Evolutionary conservation across 192 early-diverging fungal genomes (phyloP).

Genomic region (Coemansia sp.): DNA sequence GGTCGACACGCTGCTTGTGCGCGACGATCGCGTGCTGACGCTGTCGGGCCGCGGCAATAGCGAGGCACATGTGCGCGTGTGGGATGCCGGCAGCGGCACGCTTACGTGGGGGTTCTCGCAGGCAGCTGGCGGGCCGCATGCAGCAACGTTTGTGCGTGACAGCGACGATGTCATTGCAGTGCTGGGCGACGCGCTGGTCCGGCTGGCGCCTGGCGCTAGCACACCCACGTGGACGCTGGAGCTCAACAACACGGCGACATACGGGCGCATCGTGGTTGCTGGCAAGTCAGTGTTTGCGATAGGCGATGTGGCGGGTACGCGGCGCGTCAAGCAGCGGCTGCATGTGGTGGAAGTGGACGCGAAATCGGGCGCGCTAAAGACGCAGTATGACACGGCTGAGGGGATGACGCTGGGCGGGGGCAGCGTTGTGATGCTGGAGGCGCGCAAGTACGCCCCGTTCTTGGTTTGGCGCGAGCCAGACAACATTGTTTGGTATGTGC

Average conservation of each 20-base stretch:
- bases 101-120: constrained; percentile 23
- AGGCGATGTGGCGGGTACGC: constrained; percentile 29
- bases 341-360: constrained; percentile 41
- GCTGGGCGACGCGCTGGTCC: constrained; percentile 36
- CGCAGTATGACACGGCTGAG: constrained; percentile 41
- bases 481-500: constrained; percentile 46
- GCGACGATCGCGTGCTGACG: constrained; percentile 36
- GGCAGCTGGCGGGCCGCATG: constrained; percentile 18
- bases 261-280: constrained; percentile 38
- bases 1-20: constrained; percentile 51
- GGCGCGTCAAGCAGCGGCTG: constrained; percentile 18
- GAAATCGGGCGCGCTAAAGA: constrained; percentile 22
- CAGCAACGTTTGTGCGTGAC: constrained; percentile 41
- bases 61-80: constrained; percentile 51
- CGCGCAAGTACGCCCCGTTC: constrained; percentile 40
- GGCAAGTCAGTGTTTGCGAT: constrained; percentile 32
- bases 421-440: constrained; percentile 30
- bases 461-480: constrained; percentile 54
- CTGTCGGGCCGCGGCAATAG: constrained; percentile 16
- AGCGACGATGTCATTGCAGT: constrained; percentile 40
- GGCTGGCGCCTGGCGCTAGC: constrained; percentile 13
- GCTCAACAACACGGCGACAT: constrained; percentile 33
- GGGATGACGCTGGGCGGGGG: constrained; percentile 22
- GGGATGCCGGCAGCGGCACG: constrained; percentile 20
- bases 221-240: constrained; percentile 32